Percentiles rank a stretch among this genome's conserved stretches.
phyloP scores from a whole-genome alignment of 2,329 filamentous ascomycete genomes.

The Colletotrichum melonis region DNA sequence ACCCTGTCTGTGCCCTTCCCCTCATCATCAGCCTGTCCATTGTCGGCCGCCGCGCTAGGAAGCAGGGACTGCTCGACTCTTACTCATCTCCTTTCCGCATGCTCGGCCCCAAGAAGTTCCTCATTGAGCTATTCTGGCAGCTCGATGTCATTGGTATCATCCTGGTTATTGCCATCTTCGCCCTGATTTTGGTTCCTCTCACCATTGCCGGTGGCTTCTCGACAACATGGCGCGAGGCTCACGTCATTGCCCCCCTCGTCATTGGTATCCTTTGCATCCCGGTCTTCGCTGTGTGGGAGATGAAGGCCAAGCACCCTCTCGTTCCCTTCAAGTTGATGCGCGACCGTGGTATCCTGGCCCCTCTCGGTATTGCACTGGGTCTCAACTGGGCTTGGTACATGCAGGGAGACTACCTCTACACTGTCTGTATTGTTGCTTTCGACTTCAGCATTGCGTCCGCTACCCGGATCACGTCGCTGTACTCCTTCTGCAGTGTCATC shows the following conservation, averaged over 20 bases:
- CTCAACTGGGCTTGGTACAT: conserved; percentile 71
- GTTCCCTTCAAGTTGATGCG: conserved; percentile 70
- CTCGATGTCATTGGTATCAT: conserved; percentile 58
- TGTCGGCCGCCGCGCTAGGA: conserved; percentile 63
- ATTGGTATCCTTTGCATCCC: conserved; percentile 60
- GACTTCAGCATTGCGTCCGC: conserved; percentile 67
- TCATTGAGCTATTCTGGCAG: conserved; percentile 57
- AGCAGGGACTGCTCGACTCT: conserved; percentile 56
- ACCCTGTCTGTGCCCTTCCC: conserved; percentile 64
- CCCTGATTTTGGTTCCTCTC: conserved; percentile 57
- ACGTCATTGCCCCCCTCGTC: conserved; percentile 57
- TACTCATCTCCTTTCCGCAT: conserved; percentile 47
- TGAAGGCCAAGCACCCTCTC: conserved; percentile 62
- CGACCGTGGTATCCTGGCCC: conserved; percentile 73
- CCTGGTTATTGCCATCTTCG: conserved; percentile 58
- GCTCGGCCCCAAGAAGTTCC: conserved; percentile 46
- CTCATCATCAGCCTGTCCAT: conserved; percentile 64
- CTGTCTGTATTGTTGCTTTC: conserved; percentile 70
- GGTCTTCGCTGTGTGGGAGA: conserved; percentile 61
- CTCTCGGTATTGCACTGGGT: conserved; percentile 67
- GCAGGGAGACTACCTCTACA: conserved; percentile 74
- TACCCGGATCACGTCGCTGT: conserved; percentile 70
- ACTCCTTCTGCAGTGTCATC: conserved; percentile 68
- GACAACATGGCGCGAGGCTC: conserved; percentile 50
- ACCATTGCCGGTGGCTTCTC: conserved; percentile 57